Evolutionary conservation across 805 yeast genomes (phyloP), one percentile per base, ranked within the genome.

Genomic region (Candida easanensis): DNA sequence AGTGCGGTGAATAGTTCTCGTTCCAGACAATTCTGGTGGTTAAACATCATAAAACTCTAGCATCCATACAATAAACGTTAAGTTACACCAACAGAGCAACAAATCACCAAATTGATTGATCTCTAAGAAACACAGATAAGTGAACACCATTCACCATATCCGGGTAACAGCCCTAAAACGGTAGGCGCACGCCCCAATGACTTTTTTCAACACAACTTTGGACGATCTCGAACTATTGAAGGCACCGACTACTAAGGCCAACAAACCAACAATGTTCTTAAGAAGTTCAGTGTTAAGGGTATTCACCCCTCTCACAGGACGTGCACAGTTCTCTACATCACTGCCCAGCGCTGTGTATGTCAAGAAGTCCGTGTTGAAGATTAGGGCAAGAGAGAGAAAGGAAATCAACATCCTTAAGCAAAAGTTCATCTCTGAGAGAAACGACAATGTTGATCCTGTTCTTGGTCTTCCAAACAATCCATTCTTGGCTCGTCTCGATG

Each of bases 401-500:
- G 60, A 57, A 38, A 42, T 52, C 34, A 58, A 55, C 36, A 53
- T 52, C 38, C 49, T 53, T 23, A 56, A 51, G 45, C 60, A 57
- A 39, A 54, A 57, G 51, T 52, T 51, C 41, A 46, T 54, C n/a
- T 39, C 51, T 13, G 60, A 53, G 40, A 47, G 45, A 37, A 50
- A 50, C 27, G 45, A 50, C 42, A 53, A 53, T 36, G 53, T 57
- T 15, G 97, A 90, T 64, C 97, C 97, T 1, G 95, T 90, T 4
- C 72, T 89, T 41, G 97, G 97, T 9, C 73, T 72, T 43, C 65
- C 78, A 5, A 66, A 75, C 39, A 80, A 80, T 46, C 80, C 85
- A 8, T 89, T 90, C 56, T 66, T 89, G 36, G 64, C 65, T 35
- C 77, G 96, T 64, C 68, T 89, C 42, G 70, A 72, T 46, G 78